Conservation (phyloP, 192 early-diverging fungal species). For the Phycomyces nitens region DNA sequence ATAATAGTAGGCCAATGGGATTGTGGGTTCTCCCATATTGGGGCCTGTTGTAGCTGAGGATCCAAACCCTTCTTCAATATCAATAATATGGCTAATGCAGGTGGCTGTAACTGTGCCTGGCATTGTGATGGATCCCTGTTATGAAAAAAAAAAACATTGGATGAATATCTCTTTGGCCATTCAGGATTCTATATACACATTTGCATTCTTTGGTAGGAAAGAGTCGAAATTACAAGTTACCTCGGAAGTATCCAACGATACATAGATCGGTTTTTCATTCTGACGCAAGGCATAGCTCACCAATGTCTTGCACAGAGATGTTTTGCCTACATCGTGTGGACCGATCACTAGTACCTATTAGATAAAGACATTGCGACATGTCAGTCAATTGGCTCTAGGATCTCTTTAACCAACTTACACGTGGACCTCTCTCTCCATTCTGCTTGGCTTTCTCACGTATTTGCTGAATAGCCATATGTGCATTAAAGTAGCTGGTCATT, state of each 20-base stretch:
- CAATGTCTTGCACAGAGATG: constrained; percentile 78
- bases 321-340: constrained; percentile 91
- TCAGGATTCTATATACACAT: background rate
- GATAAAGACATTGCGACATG: background rate
- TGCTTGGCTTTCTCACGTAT: constrained; percentile 50
- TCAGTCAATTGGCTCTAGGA: constrained; percentile 5
- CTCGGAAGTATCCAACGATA: constrained; percentile 83
- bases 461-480: constrained; percentile 85
- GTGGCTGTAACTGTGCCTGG: constrained; percentile 84
- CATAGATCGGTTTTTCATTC: constrained; percentile 73
- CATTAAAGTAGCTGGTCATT: constrained; percentile 86
- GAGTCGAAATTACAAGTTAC: constrained; percentile 23
- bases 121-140: constrained; percentile 59
- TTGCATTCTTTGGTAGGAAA: background rate
- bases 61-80: constrained; percentile 80
- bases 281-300: constrained; percentile 84
- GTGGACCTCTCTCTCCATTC: constrained; percentile 43
- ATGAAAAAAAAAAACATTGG: too few relatives aligned
- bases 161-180: too few relatives aligned
- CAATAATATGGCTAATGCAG: constrained; percentile 71
- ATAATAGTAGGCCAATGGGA: constrained; percentile 89
- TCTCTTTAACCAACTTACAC: constrained; percentile 26
- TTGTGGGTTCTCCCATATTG: constrained; percentile 58
- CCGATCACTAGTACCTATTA: constrained; percentile 81
- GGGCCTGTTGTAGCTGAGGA: constrained; percentile 65